Evolutionary conservation across 441 rosid genomes (phyloP).

Genomic region (Syzygium malaccense): DNA sequence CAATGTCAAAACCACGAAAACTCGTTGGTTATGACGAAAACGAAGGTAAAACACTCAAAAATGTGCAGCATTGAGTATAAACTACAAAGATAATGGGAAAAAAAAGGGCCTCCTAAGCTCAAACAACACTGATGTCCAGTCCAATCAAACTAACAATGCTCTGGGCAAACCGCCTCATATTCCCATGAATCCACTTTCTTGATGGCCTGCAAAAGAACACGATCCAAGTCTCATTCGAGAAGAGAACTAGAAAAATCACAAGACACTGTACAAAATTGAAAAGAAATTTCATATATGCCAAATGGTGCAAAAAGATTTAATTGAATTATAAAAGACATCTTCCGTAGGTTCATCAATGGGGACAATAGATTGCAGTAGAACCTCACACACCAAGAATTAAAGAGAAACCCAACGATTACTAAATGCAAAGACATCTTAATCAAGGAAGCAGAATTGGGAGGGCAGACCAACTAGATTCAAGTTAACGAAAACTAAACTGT

Average conservation of each 20-base stretch:
- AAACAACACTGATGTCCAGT: background rate
- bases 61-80: background rate
- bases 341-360: background rate
- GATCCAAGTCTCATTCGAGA: background rate
- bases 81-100: background rate
- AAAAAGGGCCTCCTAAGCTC: background rate
- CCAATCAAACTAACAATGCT: background rate
- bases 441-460: background rate
- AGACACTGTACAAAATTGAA: background rate
- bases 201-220: background rate
- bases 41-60: background rate
- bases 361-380: background rate
- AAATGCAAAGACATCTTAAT: background rate
- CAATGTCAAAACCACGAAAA: background rate
- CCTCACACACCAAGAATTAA: background rate
- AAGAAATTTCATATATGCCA: background rate
- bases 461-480: background rate
- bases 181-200: background rate
- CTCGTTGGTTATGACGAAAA: background rate
- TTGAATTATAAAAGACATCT: background rate
- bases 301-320: background rate
- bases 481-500: background rate
- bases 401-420: background rate
- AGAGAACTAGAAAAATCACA: background rate
- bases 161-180: background rate